Base-by-base conservation (phyloP, 129 eudicot genomes). In the Flaveria bidentis region DNA sequence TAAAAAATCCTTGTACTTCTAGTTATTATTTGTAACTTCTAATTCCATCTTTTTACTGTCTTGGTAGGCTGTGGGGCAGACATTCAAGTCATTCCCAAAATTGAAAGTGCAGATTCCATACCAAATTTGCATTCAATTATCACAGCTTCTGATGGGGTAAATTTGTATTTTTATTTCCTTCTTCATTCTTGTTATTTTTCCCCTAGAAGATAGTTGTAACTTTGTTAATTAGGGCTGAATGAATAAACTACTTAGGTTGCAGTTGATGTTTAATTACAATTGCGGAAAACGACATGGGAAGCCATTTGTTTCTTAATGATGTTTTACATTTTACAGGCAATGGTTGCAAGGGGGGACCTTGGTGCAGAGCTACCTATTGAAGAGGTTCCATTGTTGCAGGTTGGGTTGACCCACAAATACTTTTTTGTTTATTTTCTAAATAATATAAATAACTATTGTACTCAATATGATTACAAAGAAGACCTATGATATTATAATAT, bases 291-390 rank as follows among this genome's bases (percentile, higher is more conserved):
- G 60, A 42, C 60, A 60, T 25, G 12, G 55, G 20, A 36, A 23
- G 63, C 22, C 64, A 18, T 64, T 16, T 5, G 17, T 69, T 42
- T 68, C 50, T 41, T 50, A 52, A 67, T 22, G 51, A 2, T 49
- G 52, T 64, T 12, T 67, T 65, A 52, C 49, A 44, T 58, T 71
- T 71, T 55, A 82, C 81, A 91, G 96, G 98, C 98, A 26, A 93
- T 93, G 97, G 98, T 93, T 71, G 97, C 97, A 69, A 90, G 98
- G 85, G 98, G 96, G 45, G 98, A 93, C 84, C 97, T 93, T 72
- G 98, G 98, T 47, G 97, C 97, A 20, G 97, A 91, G 91, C 87
- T 93, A 76, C 98, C 98, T 6, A 76, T 93, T 52, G 98, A 93
- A 84, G 98, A 93, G 86, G 98, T 93, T 83, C 98, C 98, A 7